phyloP scores from a whole-genome alignment of 2,329 filamentous ascomycete genomes.

The Colletotrichum godetiae region DNA sequence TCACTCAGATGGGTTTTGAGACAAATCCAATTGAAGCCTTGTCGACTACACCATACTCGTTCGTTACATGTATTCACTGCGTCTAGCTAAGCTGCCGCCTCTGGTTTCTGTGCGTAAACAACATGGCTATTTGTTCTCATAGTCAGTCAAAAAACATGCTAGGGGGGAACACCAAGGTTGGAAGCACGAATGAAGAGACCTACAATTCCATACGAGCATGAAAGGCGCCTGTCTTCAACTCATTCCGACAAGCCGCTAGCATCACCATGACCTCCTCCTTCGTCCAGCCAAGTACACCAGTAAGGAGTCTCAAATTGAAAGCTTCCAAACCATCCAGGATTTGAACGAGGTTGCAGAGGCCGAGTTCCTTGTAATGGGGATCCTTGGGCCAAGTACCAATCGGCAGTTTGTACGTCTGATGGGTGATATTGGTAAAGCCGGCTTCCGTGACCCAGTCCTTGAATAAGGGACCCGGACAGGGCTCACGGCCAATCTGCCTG shows the following conservation, averaged over 20 bases:
- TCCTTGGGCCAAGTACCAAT: slow-evolving; percentile 39
- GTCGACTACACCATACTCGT: neutral
- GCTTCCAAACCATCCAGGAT: slow-evolving; percentile 40
- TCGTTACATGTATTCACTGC: neutral
- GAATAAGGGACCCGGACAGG: slow-evolving; percentile 40
- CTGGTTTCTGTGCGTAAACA: slow-evolving; percentile 32
- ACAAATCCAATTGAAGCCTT: neutral
- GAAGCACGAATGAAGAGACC: neutral
- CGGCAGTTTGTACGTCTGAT: slow-evolving; percentile 47
- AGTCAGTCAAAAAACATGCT: neutral
- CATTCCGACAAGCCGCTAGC: slow-evolving; percentile 42
- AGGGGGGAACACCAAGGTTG: too few species aligned
- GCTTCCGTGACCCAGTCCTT: slow-evolving; percentile 43
- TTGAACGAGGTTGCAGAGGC: slow-evolving; percentile 30
- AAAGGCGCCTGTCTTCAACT: slow-evolving; percentile 41
- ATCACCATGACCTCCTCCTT: slow-evolving; percentile 40
- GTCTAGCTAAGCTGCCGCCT: neutral
- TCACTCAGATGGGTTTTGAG: too few species aligned
- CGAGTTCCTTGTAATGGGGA: slow-evolving; percentile 38
- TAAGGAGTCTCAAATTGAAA: slow-evolving; percentile 43
- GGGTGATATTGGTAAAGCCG: slow-evolving; percentile 50
- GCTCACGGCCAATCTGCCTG: slow-evolving; percentile 37
- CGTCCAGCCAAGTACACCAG: slow-evolving; percentile 44
- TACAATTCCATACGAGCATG: slow-evolving; percentile 42
- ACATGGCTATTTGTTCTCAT: neutral